Base-by-base conservation (phyloP, 768 basidiomycete species). In the Nidula microcarpa region DNA sequence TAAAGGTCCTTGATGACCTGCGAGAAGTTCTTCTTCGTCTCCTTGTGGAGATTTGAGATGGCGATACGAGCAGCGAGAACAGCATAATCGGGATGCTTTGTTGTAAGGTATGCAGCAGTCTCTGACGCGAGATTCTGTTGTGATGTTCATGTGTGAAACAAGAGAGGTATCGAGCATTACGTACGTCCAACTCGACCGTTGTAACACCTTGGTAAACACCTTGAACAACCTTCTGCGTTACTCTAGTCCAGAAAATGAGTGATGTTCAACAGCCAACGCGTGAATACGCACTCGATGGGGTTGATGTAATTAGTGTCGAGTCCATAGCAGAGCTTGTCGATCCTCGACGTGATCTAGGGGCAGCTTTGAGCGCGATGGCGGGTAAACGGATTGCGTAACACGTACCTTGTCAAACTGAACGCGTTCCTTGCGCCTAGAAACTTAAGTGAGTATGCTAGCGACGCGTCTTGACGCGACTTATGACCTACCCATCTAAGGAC, bases 21-120 rank as follows among this genome's bases (percentile, higher is more conserved):
- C 1, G 93, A 94, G 68, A 99, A 98, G 60, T 75, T 91, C 78
- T 98, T 98, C 76, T 94, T 98, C 14, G 97, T 98, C 74, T 99
- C 96, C 65, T 99, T 98, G 82, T 99, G 97, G 9, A 98, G 75
- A 67, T 98, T 99, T 47, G 96, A 98, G 62, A 99, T 94, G 52
- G 97, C 97, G 51, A 99, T 98, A 54, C 97, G 93, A 17, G 97
- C 97, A 5, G 97, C 97, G 57, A 99, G 91, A 55, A 98, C 86
- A 23, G 97, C 97, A 62, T 99, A 99, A 67, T 99, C 97, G 6
- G 96, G 94, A 65, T 95, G 94, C 60, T 92, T 94, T 30, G 96
- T 98, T 4, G 97, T 98, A 56, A 98, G 85, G 68, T 88, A 98
- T 0, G 97, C 97, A 7, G 97, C 94, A 3, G 97, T 99, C 74